Evolutionary conservation across 805 yeast genomes (phyloP).

Genomic region (Starmerella stigmatis): DNA sequence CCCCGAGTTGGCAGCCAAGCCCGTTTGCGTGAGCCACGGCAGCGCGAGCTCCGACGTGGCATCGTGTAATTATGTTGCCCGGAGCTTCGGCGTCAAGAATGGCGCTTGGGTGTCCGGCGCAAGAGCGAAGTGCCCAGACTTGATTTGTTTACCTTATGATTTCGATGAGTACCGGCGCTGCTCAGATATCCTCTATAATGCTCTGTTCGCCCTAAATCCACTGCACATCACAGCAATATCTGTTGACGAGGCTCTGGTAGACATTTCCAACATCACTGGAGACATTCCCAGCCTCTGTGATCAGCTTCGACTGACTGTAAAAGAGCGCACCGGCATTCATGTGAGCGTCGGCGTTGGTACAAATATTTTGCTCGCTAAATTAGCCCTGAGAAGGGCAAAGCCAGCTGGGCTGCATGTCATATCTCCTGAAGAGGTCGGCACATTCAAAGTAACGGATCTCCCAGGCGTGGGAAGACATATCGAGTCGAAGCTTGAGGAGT

Average conservation of each 20-base stretch:
- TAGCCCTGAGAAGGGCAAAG: slow-evolving; percentile 64
- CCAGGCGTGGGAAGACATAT: slow-evolving; percentile 39
- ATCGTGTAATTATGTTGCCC: slow-evolving; percentile 81
- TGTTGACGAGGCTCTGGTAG: slow-evolving; percentile 83
- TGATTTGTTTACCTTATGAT: slow-evolving; percentile 58
- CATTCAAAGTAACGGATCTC: slow-evolving; percentile 27
- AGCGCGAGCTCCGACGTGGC: slow-evolving; percentile 61
- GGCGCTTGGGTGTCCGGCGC: slow-evolving; percentile 87
- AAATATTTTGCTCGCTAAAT: slow-evolving; percentile 66
- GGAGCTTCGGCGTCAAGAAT: slow-evolving; percentile 65
- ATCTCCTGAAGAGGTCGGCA: slow-evolving; percentile 23
- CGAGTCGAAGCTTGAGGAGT: slow-evolving; percentile 37
- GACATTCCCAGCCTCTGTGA: slow-evolving; percentile 19
- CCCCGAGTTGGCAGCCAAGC: slow-evolving; percentile 47
- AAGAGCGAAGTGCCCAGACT: slow-evolving; percentile 49
- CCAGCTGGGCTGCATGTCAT: slow-evolving; percentile 57
- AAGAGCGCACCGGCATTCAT: slow-evolving; percentile 42
- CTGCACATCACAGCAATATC: slow-evolving; percentile 64
- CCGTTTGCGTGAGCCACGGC: slow-evolving; percentile 51
- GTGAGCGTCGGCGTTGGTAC: slow-evolving; percentile 73
- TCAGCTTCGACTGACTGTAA: slow-evolving; percentile 24
- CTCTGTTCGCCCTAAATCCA: slow-evolving; percentile 38
- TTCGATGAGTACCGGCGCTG: slow-evolving; percentile 59
- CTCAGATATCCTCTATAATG: slow-evolving; percentile 56
- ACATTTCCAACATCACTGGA: slow-evolving; percentile 36